Conservation (phyloP, 1,284 basidiomycete genomes). For the Trichosporon inkin region DNA sequence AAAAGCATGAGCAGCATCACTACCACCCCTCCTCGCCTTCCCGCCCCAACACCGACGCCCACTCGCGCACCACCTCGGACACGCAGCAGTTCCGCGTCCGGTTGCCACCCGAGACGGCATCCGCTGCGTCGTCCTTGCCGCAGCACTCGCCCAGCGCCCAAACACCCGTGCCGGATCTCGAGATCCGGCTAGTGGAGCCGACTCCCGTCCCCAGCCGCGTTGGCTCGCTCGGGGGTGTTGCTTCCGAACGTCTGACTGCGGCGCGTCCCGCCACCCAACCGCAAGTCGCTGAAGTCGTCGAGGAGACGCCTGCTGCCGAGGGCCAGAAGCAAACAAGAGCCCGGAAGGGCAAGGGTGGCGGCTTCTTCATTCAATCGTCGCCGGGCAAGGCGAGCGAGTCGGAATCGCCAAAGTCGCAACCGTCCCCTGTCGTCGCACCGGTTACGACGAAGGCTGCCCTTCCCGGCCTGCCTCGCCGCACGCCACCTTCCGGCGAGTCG, state of each 20-base stretch:
- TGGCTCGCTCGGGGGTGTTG: slow-evolving; percentile 35
- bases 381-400: slow-evolving; percentile 31
- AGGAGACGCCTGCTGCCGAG: slow-evolving; percentile 15
- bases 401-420: slow-evolving; percentile 27
- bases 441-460: slow-evolving; percentile 7
- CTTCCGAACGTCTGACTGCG: slow-evolving; percentile 7
- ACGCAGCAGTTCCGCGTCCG: neutral
- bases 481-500: slow-evolving; percentile 10
- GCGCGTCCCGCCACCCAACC: slow-evolving; percentile 9
- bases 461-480: neutral
- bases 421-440: slow-evolving; percentile 15
- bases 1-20: slow-evolving; percentile 18
- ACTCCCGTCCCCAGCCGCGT: slow-evolving; percentile 45
- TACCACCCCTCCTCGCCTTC: neutral
- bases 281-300: slow-evolving; percentile 17
- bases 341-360: slow-evolving; percentile 14
- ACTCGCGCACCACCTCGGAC: neutral
- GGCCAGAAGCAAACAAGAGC: neutral
- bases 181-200: slow-evolving; percentile 46
- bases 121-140: neutral
- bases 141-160: slow-evolving; percentile 15
- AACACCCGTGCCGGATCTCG: slow-evolving; percentile 39
- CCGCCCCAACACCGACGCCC: neutral
- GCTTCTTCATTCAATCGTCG: slow-evolving; percentile 19
- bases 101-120: neutral